A percentile compares a stretch with the other conserved stretches of the same genome.
phyloP scores from a whole-genome alignment of 441 rosid species.

The Sinapis alba region DNA sequence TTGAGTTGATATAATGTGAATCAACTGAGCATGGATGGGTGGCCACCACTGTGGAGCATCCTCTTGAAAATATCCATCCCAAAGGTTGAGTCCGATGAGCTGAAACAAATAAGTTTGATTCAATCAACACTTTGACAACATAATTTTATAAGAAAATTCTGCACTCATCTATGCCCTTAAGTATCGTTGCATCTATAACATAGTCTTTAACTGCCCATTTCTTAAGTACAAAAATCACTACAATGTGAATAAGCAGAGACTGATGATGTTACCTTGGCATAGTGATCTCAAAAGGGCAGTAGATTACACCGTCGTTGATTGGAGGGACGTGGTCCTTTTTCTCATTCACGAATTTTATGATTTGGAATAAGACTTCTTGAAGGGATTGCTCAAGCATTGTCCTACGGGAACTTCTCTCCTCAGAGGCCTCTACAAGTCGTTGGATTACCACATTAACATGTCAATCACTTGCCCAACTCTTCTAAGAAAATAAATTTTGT shows the following conservation, averaged over 20 bases:
- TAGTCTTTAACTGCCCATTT: not conserved
- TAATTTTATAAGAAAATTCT: not conserved
- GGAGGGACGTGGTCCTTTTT: conserved; percentile 96
- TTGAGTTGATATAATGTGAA: not conserved
- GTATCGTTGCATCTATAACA: not conserved
- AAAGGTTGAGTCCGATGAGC: conserved; percentile 94
- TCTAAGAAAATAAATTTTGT: not conserved
- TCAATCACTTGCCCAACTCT: not conserved
- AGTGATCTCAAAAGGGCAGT: conserved; percentile 83
- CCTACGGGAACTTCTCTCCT: conserved; percentile 69
- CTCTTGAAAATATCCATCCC: conserved; percentile 95
- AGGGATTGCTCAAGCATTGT: conserved; percentile 78
- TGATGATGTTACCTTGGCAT: conserved; percentile 80
- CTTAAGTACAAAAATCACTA: not conserved
- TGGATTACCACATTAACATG: not conserved
- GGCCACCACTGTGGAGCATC: conserved; percentile 94
- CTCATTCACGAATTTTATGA: conserved; percentile 89
- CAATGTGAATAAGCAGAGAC: conserved; percentile 13
- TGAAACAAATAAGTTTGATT: conserved; percentile 40
- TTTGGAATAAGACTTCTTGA: conserved; percentile 84
- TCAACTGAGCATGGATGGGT: conserved; percentile 94
- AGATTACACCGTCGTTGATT: conserved; percentile 72
- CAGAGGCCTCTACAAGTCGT: conserved; percentile 50
- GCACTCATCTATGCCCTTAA: not conserved
- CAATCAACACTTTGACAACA: conserved; percentile 2